phyloP scores from a whole-genome alignment of 1,139 yeast species.

The Suhomyces panamericanus region DNA sequence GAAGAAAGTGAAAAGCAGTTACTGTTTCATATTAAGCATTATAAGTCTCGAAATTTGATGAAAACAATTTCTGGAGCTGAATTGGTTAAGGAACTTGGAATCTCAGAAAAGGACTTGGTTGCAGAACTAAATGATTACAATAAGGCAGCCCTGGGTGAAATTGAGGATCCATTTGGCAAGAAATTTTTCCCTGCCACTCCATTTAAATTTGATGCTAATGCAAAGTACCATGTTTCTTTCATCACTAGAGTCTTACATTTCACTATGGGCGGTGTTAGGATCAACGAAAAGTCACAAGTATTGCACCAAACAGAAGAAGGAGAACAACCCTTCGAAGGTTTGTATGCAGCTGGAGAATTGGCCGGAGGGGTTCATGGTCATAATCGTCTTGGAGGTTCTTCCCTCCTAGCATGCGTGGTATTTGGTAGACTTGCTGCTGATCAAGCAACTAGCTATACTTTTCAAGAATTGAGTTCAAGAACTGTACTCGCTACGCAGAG shows the following conservation, averaged over 20 bases:
- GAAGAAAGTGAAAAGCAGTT: conserved; percentile 45
- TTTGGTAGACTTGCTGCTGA: conserved; percentile 70
- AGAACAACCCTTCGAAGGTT: conserved; percentile 50
- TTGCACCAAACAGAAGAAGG: conserved; percentile 35
- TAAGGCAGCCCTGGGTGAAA: conserved; percentile 45
- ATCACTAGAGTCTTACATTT: conserved; percentile 80
- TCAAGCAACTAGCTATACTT: conserved; percentile 33
- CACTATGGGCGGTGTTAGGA: conserved; percentile 84
- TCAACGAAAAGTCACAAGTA: conserved; percentile 60
- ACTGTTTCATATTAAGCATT: conserved; percentile 63
- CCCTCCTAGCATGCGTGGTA: conserved; percentile 77
- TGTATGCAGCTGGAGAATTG: conserved; percentile 78
- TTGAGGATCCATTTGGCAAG: conserved; percentile 51
- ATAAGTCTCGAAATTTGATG: conserved; percentile 66
- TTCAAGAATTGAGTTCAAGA: conserved; percentile 30
- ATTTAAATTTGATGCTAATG: conserved; percentile 31
- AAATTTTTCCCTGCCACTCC: conserved; percentile 54
- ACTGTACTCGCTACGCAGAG: conserved; percentile 32
- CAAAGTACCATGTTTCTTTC: conserved; percentile 49
- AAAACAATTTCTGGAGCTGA: conserved; percentile 51
- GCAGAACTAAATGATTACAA: conserved; percentile 46
- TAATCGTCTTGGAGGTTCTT: conserved; percentile 75
- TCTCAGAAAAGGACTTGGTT: conserved; percentile 28
- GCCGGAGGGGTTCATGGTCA: conserved; percentile 85
- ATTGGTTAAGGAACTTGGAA: conserved; percentile 48